These are phyloP conservation scores for Podospora pseudoanserina DNA, from an alignment of 495 filamentous ascomycete species.

Conservation along the genomic window DNA sequence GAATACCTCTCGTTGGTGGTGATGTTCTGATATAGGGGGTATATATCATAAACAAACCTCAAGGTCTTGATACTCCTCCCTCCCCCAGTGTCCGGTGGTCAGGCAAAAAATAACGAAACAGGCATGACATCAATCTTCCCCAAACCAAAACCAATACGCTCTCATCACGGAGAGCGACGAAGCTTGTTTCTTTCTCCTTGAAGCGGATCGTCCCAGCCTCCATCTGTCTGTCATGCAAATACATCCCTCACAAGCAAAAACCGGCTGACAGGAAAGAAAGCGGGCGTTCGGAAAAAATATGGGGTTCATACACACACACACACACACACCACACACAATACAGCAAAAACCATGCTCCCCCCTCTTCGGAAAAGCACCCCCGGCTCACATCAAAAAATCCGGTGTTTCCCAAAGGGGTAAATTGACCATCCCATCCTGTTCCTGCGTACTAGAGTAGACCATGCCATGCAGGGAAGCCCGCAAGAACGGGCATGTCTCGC, in stretches of 20 bases:
- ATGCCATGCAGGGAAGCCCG: conserved; percentile 6
- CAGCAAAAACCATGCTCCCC: background rate
- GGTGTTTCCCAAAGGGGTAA: background rate
- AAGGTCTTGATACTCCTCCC: background rate
- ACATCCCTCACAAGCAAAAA: background rate
- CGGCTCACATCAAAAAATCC: background rate
- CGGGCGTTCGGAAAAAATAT: background rate
- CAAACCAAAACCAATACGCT: background rate
- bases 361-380: background rate
- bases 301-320: background rate
- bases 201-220: conserved; percentile 12
- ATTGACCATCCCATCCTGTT: conserved; percentile 3
- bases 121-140: background rate
- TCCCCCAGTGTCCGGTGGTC: background rate
- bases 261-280: conserved; percentile 13
- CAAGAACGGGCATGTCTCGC: conserved; percentile 5
- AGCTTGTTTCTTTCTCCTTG: conserved; percentile 11
- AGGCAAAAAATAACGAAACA: background rate
- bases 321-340: background rate
- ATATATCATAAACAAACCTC: background rate
- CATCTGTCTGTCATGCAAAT: background rate
- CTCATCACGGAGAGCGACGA: background rate
- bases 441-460: conserved; percentile 5
- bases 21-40: background rate
- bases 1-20: background rate